A percentile compares a stretch with the other conserved stretches of the same genome.
These are phyloP conservation scores for Flaveria trinervia DNA, from an alignment of 129 eudicot species.

Conservation along the genomic window DNA sequence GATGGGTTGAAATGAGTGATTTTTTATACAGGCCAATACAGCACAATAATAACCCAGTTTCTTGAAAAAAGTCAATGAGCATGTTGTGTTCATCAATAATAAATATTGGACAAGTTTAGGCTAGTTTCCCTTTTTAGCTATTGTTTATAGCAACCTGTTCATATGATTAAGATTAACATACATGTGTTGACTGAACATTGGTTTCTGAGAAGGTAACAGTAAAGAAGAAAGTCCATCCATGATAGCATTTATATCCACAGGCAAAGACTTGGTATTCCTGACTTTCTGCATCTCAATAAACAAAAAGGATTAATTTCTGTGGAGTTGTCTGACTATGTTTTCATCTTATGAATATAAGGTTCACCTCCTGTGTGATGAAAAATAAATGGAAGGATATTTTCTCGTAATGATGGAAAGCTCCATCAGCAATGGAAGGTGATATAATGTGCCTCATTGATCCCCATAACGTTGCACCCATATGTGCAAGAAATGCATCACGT, in stretches of 20 bases:
- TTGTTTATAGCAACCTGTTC: neutral
- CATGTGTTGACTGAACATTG: constrained; percentile 81
- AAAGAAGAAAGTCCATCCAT: constrained; percentile 77
- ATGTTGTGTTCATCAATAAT: neutral
- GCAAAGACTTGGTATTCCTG: constrained; percentile 57
- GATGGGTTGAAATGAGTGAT: neutral
- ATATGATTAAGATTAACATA: constrained; percentile 35
- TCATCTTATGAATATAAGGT: constrained; percentile 19
- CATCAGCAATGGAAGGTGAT: constrained; percentile 96
- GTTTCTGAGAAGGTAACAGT: constrained; percentile 83
- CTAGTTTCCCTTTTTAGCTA: neutral
- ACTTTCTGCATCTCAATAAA: constrained; percentile 60
- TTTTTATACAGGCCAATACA: neutral
- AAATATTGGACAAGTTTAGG: neutral
- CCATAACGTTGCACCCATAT: constrained; percentile 93
- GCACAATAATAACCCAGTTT: neutral
- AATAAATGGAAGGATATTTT: constrained; percentile 86
- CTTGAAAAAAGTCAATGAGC: neutral
- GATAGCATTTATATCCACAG: constrained; percentile 74
- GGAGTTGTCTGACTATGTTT: constrained; percentile 9
- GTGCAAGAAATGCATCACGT: constrained; percentile 94
- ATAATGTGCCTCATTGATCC: constrained; percentile 94
- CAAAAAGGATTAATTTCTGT: constrained; percentile 8
- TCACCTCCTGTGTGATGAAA: constrained; percentile 93
- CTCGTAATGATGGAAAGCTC: constrained; percentile 90